Conservation (phyloP, 2,329 filamentous ascomycete species). For the Colletotrichum liaoningense region DNA sequence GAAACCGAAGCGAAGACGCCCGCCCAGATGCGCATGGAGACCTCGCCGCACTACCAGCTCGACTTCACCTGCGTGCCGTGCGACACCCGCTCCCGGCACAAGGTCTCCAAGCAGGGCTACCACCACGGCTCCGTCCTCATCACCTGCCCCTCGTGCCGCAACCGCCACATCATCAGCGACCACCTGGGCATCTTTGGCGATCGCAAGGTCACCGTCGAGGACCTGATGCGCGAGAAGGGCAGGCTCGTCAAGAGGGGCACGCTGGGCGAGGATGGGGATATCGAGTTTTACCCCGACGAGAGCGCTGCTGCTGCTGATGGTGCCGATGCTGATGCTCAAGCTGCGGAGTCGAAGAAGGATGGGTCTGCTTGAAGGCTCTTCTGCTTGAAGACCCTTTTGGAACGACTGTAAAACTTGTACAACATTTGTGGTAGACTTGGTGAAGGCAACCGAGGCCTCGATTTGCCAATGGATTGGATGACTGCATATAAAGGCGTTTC, state of each 20-base stretch:
- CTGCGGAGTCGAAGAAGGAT: slow-evolving; percentile 1
- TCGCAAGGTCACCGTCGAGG: slow-evolving; percentile 76
- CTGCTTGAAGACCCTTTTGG: no score
- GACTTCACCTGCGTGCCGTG: slow-evolving; percentile 95
- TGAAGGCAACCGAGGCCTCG: neutral
- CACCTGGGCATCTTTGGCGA: slow-evolving; percentile 85
- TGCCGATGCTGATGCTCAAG: slow-evolving; percentile 1
- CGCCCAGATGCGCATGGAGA: slow-evolving; percentile 40
- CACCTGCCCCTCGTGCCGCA: slow-evolving; percentile 86
- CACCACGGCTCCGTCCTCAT: slow-evolving; percentile 91
- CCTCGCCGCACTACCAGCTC: slow-evolving; percentile 81
- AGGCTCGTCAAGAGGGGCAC: slow-evolving; percentile 78
- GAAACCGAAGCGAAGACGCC: slow-evolving; percentile 40
- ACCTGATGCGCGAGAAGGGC: slow-evolving; percentile 81
- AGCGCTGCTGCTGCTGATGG: slow-evolving; percentile 31
- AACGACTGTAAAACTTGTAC: neutral
- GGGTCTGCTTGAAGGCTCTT: slow-evolving; percentile 9
- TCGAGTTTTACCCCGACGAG: slow-evolving; percentile 92
- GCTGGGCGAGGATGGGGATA: slow-evolving; percentile 81
- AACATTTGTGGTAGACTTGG: neutral
- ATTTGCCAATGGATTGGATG: neutral
- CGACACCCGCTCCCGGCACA: slow-evolving; percentile 81
- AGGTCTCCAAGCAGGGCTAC: slow-evolving; percentile 93
- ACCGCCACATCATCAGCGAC: slow-evolving; percentile 91
- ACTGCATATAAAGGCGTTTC: slow-evolving; percentile 31